phyloP scores from a whole-genome alignment of 73 alveolate genomes.

The Paraurostyla sp. region DNA sequence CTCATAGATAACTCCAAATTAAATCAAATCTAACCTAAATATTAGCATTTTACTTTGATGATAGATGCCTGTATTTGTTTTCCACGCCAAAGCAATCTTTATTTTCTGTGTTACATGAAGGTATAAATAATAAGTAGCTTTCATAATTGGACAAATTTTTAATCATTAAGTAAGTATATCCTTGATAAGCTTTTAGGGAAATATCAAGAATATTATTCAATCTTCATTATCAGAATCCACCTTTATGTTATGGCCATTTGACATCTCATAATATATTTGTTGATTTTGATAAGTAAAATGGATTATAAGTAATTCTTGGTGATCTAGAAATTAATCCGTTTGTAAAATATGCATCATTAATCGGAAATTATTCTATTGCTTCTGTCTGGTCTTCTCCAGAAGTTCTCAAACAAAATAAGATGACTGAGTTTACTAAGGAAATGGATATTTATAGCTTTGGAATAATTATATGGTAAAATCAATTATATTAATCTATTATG shows the following conservation, averaged over 20 bases:
- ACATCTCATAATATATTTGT: conserved; percentile 42
- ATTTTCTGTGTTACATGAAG: conserved; percentile 10
- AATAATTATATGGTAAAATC: conserved; percentile 19
- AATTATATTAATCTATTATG: neutral
- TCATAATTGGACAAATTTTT: conserved; percentile 7
- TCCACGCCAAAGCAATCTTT: neutral
- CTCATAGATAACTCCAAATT: neutral
- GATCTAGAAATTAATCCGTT: conserved; percentile 46
- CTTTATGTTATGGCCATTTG: conserved; percentile 27
- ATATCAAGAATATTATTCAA: conserved; percentile 32
- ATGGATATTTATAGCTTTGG: conserved; percentile 53
- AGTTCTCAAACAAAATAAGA: neutral
- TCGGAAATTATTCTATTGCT: neutral
- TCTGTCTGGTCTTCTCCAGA: conserved; percentile 66
- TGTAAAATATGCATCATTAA: conserved; percentile 16
- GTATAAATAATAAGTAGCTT: neutral
- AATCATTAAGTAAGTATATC: conserved; percentile 7
- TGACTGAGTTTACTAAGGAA: conserved; percentile 26
- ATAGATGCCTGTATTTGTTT: neutral
- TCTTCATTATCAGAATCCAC: neutral
- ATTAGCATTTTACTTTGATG: conserved; percentile 26
- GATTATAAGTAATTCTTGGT: conserved; percentile 1
- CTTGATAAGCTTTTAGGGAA: neutral
- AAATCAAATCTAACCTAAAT: neutral
- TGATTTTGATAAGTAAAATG: conserved; percentile 3